Evolutionary conservation across 768 basidiomycete genomes (phyloP), one percentile per base, ranked within the genome.

Genomic region (Plicaturopsis crispa): DNA sequence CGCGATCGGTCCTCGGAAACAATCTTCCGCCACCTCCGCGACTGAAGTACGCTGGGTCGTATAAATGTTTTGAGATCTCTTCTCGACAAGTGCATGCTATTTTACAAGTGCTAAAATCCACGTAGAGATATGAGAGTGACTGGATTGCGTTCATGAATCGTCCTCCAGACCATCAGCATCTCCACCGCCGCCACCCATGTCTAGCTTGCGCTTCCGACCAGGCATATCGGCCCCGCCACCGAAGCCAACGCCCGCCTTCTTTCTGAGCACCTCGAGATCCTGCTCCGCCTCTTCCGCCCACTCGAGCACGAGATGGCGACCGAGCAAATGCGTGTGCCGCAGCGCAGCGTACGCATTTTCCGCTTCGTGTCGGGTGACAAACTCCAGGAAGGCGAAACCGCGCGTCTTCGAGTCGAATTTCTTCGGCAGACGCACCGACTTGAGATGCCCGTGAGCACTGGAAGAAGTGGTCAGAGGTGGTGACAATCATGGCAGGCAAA

Each of bases 341-440:
- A 99, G 73, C 8, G 89, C 80, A 19, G 74, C 76, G 57, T 83
- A 90, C 0, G 90, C 94, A 31, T 82, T 82, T 56, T 90, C 84
- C 2, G 94, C 94, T 51, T 99, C 94, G 35, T 80, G 78, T 13
- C 86, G 74, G 2, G 89, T 82, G 14, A 86, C 73, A 55, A 98
- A 98, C 47, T 99, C 93, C 50, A 97, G 69, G 66, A 98, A 99
- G 2, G 92, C 96, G 57, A 98, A 99, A 3, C 96, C 96, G 22
- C 96, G 80, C 2, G 86, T 80, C 32, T 84, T 75, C 12, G 83
- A 74, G 51, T 93, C 84, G 63, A 94, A 87, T 55, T 91, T 91
- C 58, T 83, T 85, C 12, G 96, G 96, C 2, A 99, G 59, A 4
- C 96, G 86, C 0, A 93, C 84, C 0, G 93, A 93, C 61, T 96